A percentile compares a stretch with the other conserved stretches of the same genome.
phyloP scores from a whole-genome alignment of 345 rosid species.

The Triadica sebifera region DNA sequence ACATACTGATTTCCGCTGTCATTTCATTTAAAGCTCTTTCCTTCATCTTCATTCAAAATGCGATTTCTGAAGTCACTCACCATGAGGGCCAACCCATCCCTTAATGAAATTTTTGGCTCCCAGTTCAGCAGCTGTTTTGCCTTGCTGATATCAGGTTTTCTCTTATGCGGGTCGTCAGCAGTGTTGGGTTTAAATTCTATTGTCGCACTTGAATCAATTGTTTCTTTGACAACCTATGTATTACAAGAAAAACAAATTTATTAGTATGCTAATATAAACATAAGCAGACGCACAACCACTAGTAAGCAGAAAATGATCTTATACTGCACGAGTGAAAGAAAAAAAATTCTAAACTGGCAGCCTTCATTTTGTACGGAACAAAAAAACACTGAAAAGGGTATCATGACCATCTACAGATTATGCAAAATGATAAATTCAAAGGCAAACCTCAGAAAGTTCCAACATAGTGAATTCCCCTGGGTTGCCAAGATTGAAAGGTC shows the following conservation, averaged over 20 bases:
- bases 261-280: neutral
- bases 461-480: conserved; percentile 99
- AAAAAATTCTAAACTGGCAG: too few relatives aligned
- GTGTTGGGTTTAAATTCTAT: conserved; percentile 89
- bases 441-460: conserved; percentile 91
- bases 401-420: neutral
- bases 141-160: conserved; percentile 92
- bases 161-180: conserved; percentile 92
- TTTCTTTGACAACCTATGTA: conserved; percentile 78
- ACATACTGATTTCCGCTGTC: conserved; percentile 23
- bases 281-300: neutral
- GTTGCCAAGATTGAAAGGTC: conserved; percentile 96
- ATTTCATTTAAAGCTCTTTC: conserved; percentile 48
- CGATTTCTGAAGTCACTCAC: conserved; percentile 84
- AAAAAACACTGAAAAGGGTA: neutral
- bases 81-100: conserved; percentile 91
- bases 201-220: conserved; percentile 89
- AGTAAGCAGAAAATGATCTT: neutral
- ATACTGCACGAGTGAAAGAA: too few relatives aligned
- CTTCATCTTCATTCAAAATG: conserved; percentile 83
- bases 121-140: conserved; percentile 89
- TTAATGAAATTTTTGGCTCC: conserved; percentile 81
- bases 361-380: neutral
- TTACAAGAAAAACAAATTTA: neutral
- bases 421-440: neutral